phyloP scores from a whole-genome alignment of 2,329 filamentous ascomycete species.

The Tolypocladium guangdongense region DNA sequence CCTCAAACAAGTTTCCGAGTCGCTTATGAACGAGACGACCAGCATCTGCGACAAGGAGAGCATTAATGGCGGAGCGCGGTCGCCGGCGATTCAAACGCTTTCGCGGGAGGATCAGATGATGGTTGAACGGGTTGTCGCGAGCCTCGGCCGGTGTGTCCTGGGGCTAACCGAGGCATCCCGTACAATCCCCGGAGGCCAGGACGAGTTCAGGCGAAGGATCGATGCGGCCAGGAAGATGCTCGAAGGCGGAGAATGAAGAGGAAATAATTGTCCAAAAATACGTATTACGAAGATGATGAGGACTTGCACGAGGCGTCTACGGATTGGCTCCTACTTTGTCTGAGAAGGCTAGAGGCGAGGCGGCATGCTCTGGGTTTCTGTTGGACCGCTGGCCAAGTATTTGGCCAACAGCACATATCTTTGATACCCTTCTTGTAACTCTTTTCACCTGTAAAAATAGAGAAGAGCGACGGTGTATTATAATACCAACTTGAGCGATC shows the following conservation, averaged over 20 bases:
- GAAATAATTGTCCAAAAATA: neutral
- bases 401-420: neutral
- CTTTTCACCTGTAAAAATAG: neutral
- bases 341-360: neutral
- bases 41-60: conserved; percentile 27
- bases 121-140: conserved; percentile 48
- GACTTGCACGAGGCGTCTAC: neutral
- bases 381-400: neutral
- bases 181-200: conserved; percentile 45
- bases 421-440: conserved; percentile 16
- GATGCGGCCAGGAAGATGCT: conserved; percentile 64
- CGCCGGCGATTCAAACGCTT: conserved; percentile 35
- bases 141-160: conserved; percentile 48
- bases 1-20: conserved; percentile 35
- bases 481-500: neutral
- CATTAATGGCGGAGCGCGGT: conserved; percentile 14
- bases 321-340: neutral
- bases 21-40: conserved; percentile 36
- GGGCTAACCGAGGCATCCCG: conserved; percentile 43
- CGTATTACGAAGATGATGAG: neutral
- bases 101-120: conserved; percentile 46
- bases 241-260: conserved; percentile 41
- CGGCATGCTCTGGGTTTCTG: neutral
- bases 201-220: conserved; percentile 58
- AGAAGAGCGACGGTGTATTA: neutral